Evolutionary conservation across 345 rosid species (phyloP), one percentile per base, ranked within the genome.

Genomic region (Jatropha curcas): DNA sequence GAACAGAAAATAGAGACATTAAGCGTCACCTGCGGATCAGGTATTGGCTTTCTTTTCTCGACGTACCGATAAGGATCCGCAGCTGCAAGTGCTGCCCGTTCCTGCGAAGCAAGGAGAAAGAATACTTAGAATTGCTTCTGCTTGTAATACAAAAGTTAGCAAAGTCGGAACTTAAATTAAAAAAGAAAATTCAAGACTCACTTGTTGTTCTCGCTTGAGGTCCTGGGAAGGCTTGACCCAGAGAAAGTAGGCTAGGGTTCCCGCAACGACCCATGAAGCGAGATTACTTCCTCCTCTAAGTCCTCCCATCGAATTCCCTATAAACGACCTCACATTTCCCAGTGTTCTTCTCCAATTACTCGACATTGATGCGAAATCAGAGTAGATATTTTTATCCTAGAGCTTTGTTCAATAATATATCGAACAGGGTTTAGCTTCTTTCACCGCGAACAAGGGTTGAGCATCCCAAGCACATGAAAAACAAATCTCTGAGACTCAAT

Each of bases 201-300:
- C 98, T 92, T 90, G 72, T 79, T 92, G 98, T 59, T 92, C 86
- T 63, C 88, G 88, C 78, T 80, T 83, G 71, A 94, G 97, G 73
- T 92, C 99, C 11, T 86, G 98, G 58, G 97, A 76, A 28, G 99
- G 99, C 79, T 91, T 92, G 67, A 95, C 81, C 98, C 99, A 95
- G 58, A 95, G 93, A 79, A 77, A 89, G 75, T 92, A 95, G 2
- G 99, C 99, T 27, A 95, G 82, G 52, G 96, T 88, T 64, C 99
- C 97, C 1, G 98, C 98, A 31, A 95, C 97, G 27, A 82, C 75
- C 98, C 99, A 95, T 11, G 99, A 92, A 35, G 98, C 98, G 5
- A 91, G 64, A 68, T 75, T 95, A 67, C 80, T 75, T 39, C 89
- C 82, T 45, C 99, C 98, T 71, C 97, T 74, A 1, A 92, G 86